Evolutionary conservation across 2,329 filamentous ascomycete genomes (phyloP).

Genomic region (Cordyceps pruinosa): DNA sequence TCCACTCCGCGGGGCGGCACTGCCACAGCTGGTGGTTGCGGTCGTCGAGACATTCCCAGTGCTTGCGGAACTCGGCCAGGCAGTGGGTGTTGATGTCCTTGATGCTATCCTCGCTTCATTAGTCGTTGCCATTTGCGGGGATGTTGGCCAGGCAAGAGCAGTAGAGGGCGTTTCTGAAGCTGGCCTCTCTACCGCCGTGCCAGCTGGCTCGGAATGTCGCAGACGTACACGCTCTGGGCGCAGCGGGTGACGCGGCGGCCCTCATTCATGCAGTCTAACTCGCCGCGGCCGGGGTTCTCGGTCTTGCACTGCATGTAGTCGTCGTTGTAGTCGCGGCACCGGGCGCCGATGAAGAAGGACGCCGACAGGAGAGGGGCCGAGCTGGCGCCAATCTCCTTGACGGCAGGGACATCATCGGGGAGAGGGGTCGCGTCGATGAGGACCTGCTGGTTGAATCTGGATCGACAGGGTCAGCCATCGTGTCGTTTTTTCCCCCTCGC

Average conservation of each 20-base stretch:
- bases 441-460: slow-evolving; percentile 87
- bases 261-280: slow-evolving; percentile 93
- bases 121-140: background rate
- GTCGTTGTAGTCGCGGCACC: slow-evolving; percentile 94
- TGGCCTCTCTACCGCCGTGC: background rate
- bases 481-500: background rate
- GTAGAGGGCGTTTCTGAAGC: background rate
- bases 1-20: slow-evolving; percentile 80
- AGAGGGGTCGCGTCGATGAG: slow-evolving; percentile 95
- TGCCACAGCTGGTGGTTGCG: slow-evolving; percentile 98
- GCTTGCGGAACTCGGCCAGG: slow-evolving; percentile 79
- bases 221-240: slow-evolving; percentile 85
- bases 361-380: slow-evolving; percentile 89
- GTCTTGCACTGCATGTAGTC: slow-evolving; percentile 99
- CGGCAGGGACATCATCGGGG: slow-evolving; percentile 82
- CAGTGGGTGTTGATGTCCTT: slow-evolving; percentile 96
- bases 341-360: slow-evolving; percentile 92
- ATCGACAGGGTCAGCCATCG: slow-evolving; percentile 20
- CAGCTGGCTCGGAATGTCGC: background rate
- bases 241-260: slow-evolving; percentile 94
- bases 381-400: slow-evolving; percentile 87
- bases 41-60: slow-evolving; percentile 94
- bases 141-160: background rate
- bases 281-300: slow-evolving; percentile 82
- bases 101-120: slow-evolving; percentile 50